Percentiles rank a stretch among this genome's conserved stretches.
Conservation (phyloP, 768 basidiomycete genomes). For the Leccinellum albellum region DNA sequence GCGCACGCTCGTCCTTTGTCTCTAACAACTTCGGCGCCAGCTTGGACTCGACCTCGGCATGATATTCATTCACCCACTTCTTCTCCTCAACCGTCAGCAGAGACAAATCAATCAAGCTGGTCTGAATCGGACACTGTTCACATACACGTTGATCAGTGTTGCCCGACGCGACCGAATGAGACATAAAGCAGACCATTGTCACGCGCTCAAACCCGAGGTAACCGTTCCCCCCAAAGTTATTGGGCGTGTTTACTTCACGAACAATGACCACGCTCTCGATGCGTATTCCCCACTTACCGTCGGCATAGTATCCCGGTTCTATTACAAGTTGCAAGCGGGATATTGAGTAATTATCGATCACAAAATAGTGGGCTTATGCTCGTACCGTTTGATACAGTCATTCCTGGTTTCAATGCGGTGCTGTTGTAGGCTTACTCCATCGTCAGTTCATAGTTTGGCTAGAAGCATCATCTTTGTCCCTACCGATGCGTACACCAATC, state of each 20-base stretch:
- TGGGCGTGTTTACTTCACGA: constrained; percentile 61
- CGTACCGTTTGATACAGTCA: constrained; percentile 83
- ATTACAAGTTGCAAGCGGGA: not conserved
- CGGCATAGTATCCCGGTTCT: constrained; percentile 92
- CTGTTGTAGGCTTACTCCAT: constrained; percentile 57
- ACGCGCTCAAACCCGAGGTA: constrained; percentile 84
- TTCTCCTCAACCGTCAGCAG: constrained; percentile 68
- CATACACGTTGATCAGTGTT: not conserved
- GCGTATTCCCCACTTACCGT: constrained; percentile 88
- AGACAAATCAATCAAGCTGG: constrained; percentile 64
- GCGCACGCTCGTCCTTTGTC: constrained; percentile 29
- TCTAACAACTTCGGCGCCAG: constrained; percentile 52
- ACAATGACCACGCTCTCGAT: constrained; percentile 90
- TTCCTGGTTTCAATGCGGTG: constrained; percentile 71
- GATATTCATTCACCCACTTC: constrained; percentile 82
- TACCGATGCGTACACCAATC: constrained; percentile 43
- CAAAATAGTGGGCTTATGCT: not conserved
- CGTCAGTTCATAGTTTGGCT: not conserved
- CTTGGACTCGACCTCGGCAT: constrained; percentile 58
- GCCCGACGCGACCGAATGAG: not conserved
- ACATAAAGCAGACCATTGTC: constrained; percentile 64
- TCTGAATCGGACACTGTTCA: constrained; percentile 77
- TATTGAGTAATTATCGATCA: not conserved
- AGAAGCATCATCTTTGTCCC: not conserved
- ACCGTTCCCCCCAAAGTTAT: constrained; percentile 77